Percentiles rank a stretch among this genome's conserved stretches.
Conservation (phyloP, 345 rosid species). For the Cardamine chenopodiifolia region DNA sequence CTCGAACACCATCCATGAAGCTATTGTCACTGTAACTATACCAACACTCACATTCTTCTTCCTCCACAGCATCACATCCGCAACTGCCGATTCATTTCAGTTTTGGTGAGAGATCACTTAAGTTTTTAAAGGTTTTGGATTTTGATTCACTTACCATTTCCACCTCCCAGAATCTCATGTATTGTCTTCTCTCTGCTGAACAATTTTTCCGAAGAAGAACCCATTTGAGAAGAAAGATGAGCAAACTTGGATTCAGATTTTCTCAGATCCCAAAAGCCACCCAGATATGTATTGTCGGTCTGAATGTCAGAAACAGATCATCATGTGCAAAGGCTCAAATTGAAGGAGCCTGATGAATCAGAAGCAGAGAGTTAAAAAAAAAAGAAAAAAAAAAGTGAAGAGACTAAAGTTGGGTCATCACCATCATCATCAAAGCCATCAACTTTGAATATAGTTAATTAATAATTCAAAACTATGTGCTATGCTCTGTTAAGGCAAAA, state of each 20-base stretch:
- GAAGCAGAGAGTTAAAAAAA: background rate
- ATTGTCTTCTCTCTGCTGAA: conserved; percentile 66
- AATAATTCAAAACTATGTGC: conserved; percentile 33
- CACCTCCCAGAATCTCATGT: conserved; percentile 86
- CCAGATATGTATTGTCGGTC: conserved; percentile 1
- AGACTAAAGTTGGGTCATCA: conserved; percentile 43
- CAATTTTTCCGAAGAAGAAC: conserved; percentile 53
- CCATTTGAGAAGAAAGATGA: conserved; percentile 51
- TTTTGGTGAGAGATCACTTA: conserved; percentile 28
- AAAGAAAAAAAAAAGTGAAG: conserved; percentile 21
- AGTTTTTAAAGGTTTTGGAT: background rate
- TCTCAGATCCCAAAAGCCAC: conserved; percentile 51
- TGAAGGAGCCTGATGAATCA: conserved; percentile 5
- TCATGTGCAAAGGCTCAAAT: conserved; percentile 22
- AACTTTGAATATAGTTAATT: conserved; percentile 36
- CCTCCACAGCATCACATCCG: conserved; percentile 94
- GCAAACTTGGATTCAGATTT: conserved; percentile 38
- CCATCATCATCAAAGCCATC: conserved; percentile 42
- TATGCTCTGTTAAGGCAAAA: conserved; percentile 16
- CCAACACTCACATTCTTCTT: conserved; percentile 60
- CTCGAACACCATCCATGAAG: conserved; percentile 91
- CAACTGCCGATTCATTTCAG: conserved; percentile 59
- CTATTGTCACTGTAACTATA: conserved; percentile 65
- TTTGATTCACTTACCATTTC: conserved; percentile 57
- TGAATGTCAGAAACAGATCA: conserved; percentile 28